Conservation (phyloP, 106 monocot species). For the Vanilla planifolia region DNA sequence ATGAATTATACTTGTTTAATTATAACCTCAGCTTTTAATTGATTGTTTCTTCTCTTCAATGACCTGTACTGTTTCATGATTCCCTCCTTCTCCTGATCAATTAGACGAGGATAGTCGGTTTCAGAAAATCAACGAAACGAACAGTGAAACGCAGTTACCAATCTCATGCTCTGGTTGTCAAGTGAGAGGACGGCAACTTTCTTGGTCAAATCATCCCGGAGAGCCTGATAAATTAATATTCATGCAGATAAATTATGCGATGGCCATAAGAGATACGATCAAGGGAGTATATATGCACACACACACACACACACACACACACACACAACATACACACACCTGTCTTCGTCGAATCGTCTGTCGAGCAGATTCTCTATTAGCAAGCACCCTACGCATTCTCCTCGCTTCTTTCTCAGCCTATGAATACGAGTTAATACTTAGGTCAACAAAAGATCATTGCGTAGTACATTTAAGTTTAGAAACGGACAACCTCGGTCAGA, state of each 20-base stretch:
- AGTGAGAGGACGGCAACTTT: conserved; percentile 55
- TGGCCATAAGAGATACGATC: too few relatives aligned
- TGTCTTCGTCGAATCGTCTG: conserved; percentile 82
- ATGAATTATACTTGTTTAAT: too few relatives aligned
- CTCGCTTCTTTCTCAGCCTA: conserved; percentile 84
- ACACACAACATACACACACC: conserved; percentile 14
- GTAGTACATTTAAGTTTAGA: background rate
- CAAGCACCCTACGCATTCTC: conserved; percentile 58
- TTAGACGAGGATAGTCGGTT: background rate
- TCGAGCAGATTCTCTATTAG: conserved; percentile 92
- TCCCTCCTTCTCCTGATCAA: conserved; percentile 56
- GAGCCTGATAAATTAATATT: conserved; percentile 37
- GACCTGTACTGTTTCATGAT: conserved; percentile 41
- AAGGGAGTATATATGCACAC: too few relatives aligned
- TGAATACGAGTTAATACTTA: conserved; percentile 8
- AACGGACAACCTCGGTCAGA: conserved; percentile 50
- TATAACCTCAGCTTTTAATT: conserved; percentile 65
- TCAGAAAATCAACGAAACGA: background rate
- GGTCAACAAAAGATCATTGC: background rate
- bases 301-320: too few relatives aligned
- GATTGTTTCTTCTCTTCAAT: conserved; percentile 48
- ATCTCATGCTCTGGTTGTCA: conserved; percentile 65
- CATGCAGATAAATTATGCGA: too few relatives aligned
- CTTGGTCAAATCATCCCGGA: conserved; percentile 53
- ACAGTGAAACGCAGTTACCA: conserved; percentile 21